These are phyloP conservation scores for Malassezia furfur DNA, from an alignment of 1,284 basidiomycete species.

Conservation along the genomic window DNA sequence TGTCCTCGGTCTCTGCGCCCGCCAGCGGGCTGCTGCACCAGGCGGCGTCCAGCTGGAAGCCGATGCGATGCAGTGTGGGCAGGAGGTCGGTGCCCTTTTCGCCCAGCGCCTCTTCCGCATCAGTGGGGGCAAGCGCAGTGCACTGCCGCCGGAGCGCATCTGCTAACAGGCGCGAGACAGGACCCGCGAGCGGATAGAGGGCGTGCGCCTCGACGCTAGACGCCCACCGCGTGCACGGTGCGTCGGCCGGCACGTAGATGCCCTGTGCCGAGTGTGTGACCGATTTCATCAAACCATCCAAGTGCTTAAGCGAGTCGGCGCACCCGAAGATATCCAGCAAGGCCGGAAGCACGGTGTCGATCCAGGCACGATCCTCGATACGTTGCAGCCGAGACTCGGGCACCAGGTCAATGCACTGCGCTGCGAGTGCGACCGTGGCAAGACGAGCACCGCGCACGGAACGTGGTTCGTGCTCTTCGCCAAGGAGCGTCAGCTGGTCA, in stretches of 20 bases:
- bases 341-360: neutral
- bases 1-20: neutral
- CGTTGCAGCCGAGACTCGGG: neutral
- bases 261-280: neutral
- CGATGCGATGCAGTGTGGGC: neutral
- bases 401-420: slow-evolving; percentile 5
- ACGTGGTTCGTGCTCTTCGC: neutral
- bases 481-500: neutral
- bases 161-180: slow-evolving; percentile 35
- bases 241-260: neutral
- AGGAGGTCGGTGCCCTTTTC: neutral
- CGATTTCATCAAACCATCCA: slow-evolving; percentile 1
- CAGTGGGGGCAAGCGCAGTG: neutral
- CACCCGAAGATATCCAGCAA: slow-evolving; percentile 6
- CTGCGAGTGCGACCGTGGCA: slow-evolving; percentile 10
- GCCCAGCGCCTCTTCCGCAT: neutral
- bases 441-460: neutral
- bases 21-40: slow-evolving; percentile 11
- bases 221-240: neutral
- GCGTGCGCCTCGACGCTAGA: slow-evolving; percentile 1
- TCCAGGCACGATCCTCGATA: slow-evolving; percentile 5
- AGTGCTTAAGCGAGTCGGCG: no score
- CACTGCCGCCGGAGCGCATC: slow-evolving; percentile 19
- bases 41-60: neutral
- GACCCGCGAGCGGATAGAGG: slow-evolving; percentile 31